Base-by-base conservation (phyloP, 177 flowering plant genomes). In the Vitis hybrid region DNA sequence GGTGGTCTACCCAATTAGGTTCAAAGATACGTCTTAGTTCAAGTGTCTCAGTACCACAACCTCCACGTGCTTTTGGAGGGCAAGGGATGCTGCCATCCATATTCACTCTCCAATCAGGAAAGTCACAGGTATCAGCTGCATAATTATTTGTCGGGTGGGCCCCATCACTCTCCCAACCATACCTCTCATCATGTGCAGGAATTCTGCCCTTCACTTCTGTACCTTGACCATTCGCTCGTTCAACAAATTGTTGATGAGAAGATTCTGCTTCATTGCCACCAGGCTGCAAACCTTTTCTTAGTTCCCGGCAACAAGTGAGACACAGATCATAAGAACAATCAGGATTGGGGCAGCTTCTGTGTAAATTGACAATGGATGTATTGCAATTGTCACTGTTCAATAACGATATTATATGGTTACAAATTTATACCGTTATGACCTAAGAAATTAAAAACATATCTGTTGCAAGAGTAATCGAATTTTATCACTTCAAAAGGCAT, bases 301-400 rank as follows among this genome's bases (percentile, higher is more conserved):
- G 73, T 73, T 92, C 95, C 63, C 65, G 71, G 63, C 95, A 90
- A 68, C 97, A 92, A 20, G 85, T 67, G 68, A 92, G 85, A 70
- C 97, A 92, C 15, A 92, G 77, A 74, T 92, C 95, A 82, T 88
- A 92, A 50, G 87, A 82, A 74, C 97, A 92, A 68, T 68, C 81
- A 48, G 85, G 78, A 68, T 82, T 85, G 14, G 83, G 84, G 74
- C 97, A 92, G 80, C 92, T 87, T 83, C 97, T 74, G 68, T 84
- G 86, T 76, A 90, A 87, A 77, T 88, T 81, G 58, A 85, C 87
- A 68, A 92, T 90, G 55, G 93, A 88, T 57, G 93, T 88, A 55
- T 74, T 82, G 86, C 95, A 92, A 66, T 90, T 88, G 76, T 92
- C 88, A 59, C 95, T 91, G 93, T 77, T 59, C 29, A 70, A 76